Base-by-base conservation (phyloP, 1,284 basidiomycete species). In the Rhodotorula sp. region DNA sequence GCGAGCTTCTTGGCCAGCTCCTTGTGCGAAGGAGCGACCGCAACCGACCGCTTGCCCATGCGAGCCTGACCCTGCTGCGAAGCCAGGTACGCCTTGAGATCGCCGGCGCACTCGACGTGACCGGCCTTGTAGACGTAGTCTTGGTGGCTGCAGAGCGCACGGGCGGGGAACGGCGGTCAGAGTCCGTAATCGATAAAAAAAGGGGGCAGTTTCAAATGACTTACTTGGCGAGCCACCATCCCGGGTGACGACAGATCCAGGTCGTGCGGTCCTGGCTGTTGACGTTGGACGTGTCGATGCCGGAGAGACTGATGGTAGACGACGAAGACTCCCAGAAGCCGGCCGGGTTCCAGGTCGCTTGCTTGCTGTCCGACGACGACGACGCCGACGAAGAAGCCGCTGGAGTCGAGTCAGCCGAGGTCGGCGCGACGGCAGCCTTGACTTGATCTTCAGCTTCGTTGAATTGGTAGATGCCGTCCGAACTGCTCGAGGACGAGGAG, bases 181-280 rank as follows among this genome's bases (percentile, higher is more conserved):
- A 34, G 50, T 62, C 38, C 38, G 60, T 16, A 31, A 23, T 12
- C 38, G 16, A 23, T 8, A 60, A 2, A 23, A 50, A 23, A 18
- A 23, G 26, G 3, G 28, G 43, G 19, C n/a, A 60, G 34, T 7
- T n/a, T n/a, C n/a, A n/a, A n/a, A n/a, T n/a, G n/a, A n/a, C 34
- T 18, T 5, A 68, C 67, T 34, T 38, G 18, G 62, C 62, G 54
- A 73, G 62, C 72, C 72, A 73, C 69, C 68, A 67, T 18, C 68
- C 71, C 1, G 62, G 61, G 69, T 70, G 69, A n/a, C 65, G 58
- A 63, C 72, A 73, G 28, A 71, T 26, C 72, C 72, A 71, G 19
- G 72, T 71, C 56, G 50, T 52, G 52, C 61, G 67, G 58, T 73
- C 67, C n/a, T 66, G 18, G 28, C n/a, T 45, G 54, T 57, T 38